phyloP scores from a whole-genome alignment of 2,329 filamentous ascomycete species.

The Hypoxylon sp. region DNA sequence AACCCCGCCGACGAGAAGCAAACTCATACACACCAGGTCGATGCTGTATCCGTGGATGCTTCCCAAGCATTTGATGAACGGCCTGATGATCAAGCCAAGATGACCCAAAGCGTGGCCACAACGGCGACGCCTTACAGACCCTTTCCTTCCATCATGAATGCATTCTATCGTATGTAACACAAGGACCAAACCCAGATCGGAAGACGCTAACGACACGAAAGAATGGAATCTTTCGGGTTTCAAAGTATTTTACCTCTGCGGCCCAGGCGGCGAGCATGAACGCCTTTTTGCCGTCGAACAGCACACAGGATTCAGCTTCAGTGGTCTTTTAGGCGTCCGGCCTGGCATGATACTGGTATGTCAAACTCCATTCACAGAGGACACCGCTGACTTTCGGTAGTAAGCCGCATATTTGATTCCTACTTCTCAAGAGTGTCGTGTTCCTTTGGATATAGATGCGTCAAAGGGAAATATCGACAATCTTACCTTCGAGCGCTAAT shows the following conservation, averaged over 20 bases:
- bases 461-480: background rate
- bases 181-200: background rate
- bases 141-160: constrained; percentile 37
- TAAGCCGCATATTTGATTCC: background rate
- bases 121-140: constrained; percentile 41
- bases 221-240: constrained; percentile 32
- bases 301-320: constrained; percentile 33
- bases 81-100: background rate
- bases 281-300: constrained; percentile 38
- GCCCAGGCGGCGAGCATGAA: constrained; percentile 20
- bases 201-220: background rate
- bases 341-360: constrained; percentile 37
- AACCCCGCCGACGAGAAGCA: background rate
- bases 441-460: background rate
- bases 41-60: background rate
- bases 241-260: constrained; percentile 34
- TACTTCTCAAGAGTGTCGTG: background rate
- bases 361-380: background rate
- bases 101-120: background rate
- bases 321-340: constrained; percentile 20
- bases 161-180: constrained; percentile 28
- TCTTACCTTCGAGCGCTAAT: background rate
- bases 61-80: background rate
- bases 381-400: background rate
- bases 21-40: background rate